A percentile compares a stretch with the other conserved stretches of the same genome.
phyloP scores from a whole-genome alignment of 208 protist species.

The Leishmania arabica region DNA sequence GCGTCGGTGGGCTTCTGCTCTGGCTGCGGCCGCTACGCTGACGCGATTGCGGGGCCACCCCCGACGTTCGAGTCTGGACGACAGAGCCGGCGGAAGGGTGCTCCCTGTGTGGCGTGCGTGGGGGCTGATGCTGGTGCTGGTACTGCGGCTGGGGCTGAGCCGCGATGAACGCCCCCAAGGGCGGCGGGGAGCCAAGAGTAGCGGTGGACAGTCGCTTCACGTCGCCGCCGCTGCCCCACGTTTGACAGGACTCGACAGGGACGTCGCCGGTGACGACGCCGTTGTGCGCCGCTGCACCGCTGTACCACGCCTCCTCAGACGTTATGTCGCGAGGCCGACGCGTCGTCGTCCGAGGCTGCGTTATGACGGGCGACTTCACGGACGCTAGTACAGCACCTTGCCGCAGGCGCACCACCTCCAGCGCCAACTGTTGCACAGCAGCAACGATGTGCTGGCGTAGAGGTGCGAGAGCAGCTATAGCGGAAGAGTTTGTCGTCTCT shows the following conservation, averaged over 20 bases:
- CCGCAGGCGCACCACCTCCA: constrained; percentile 21
- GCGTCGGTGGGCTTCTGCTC: background rate
- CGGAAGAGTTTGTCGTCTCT: background rate
- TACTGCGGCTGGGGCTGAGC: background rate
- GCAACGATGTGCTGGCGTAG: constrained; percentile 27
- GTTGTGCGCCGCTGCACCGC: background rate
- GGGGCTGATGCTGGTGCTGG: background rate
- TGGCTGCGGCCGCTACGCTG: background rate
- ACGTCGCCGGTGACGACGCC: background rate
- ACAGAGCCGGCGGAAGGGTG: background rate
- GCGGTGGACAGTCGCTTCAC: background rate
- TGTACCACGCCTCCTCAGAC: background rate
- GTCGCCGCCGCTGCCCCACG: background rate
- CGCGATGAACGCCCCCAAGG: background rate
- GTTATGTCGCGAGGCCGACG: background rate
- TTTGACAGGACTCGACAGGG: background rate
- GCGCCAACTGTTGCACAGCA: constrained; percentile 16
- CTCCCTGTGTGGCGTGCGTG: background rate
- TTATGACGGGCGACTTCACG: background rate
- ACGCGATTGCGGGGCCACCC: background rate
- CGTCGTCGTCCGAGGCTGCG: background rate
- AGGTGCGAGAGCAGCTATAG: constrained; percentile 12
- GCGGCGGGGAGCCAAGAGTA: background rate
- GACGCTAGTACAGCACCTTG: background rate
- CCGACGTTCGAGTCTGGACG: background rate